Evolutionary conservation across 2,329 filamentous ascomycete genomes (phyloP).

Genomic region (Fusarium nisikadoi): DNA sequence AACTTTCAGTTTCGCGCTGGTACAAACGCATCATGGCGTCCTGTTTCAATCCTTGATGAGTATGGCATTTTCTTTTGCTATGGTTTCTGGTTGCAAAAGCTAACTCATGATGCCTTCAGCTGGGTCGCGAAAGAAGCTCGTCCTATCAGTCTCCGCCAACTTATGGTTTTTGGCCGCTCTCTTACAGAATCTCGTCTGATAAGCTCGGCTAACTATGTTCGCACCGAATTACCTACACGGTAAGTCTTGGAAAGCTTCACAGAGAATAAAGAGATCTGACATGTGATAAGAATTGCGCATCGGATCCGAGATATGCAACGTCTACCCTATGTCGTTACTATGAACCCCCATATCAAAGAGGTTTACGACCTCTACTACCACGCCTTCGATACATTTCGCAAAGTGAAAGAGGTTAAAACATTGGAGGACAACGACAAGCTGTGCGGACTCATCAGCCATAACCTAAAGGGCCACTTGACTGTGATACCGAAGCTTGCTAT

Average conservation of each 20-base stretch:
- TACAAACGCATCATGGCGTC: conserved; percentile 64
- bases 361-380: conserved; percentile 98
- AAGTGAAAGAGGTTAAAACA: conserved; percentile 83
- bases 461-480: conserved; percentile 85
- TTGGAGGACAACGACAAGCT: conserved; percentile 90
- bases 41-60: conserved; percentile 73
- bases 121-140: conserved; percentile 93
- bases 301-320: conserved; percentile 97
- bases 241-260: conserved; percentile 31
- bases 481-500: conserved; percentile 96
- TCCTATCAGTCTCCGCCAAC: conserved; percentile 94
- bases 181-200: conserved; percentile 89
- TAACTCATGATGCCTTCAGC: conserved; percentile 58
- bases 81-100: conserved; percentile 11
- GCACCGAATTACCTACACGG: conserved; percentile 86
- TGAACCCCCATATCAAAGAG: conserved; percentile 92
- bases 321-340: conserved; percentile 93
- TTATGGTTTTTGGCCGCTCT: conserved; percentile 96
- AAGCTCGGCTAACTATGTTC: conserved; percentile 96
- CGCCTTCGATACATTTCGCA: conserved; percentile 92
- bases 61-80: conserved; percentile 50
- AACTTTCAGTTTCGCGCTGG: conserved; percentile 34
- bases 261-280: conserved; percentile 15
- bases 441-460: conserved; percentile 82
- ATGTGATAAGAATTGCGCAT: conserved; percentile 77